Evolutionary conservation across 1,284 basidiomycete species (phyloP), one percentile per base, ranked within the genome.

Genomic region (Inonotus hispidus): DNA sequence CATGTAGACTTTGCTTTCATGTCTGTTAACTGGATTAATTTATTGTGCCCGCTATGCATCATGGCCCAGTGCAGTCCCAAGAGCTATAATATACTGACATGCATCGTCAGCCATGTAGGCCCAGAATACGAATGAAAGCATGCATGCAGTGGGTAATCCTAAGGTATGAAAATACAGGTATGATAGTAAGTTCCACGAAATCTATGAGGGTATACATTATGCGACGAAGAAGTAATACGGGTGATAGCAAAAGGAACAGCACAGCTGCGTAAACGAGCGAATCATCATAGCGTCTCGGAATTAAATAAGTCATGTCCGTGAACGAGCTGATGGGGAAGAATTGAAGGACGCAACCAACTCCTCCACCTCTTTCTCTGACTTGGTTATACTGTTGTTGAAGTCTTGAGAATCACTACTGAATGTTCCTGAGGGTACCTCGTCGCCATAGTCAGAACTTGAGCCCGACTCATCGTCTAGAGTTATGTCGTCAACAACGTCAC

Each of bases 291-390:
- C 13, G 45, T 13, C n/a, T 37, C 10, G 32, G 25, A 37, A 37
- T 35, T 7, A 57, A 57, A 38, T 8, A 60, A 54, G 38, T 49
- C 21, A 60, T 54, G 38, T 11, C 16, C 35, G 25, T 27, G 43
- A 43, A 16, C 35, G 39, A 23, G 64, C 56, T 23, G 47, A 27
- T 43, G 39, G 32, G 27, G 57, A 57, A 29, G 49, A 49, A 58
- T 38, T 56, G 14, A 50, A 49, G 32, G 53, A 46, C 66, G 61
- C 35, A 65, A 73, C 74, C 68, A 77, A 71, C 1, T 72, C 72
- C 63, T 75, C 74, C 4, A 77, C 71, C 64, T 77, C 75, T 58
- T 73, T 75, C 56, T 76, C 75, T 1, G 68, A 71, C 1, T 64
- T 61, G 19, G 67, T 57, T 10, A 60, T 59, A 58, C 66, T 67